Percentiles rank a stretch among this genome's conserved stretches.
Conservation (phyloP, 2,329 filamentous ascomycete species). For the Stagonosporopsis rhizophila region DNA sequence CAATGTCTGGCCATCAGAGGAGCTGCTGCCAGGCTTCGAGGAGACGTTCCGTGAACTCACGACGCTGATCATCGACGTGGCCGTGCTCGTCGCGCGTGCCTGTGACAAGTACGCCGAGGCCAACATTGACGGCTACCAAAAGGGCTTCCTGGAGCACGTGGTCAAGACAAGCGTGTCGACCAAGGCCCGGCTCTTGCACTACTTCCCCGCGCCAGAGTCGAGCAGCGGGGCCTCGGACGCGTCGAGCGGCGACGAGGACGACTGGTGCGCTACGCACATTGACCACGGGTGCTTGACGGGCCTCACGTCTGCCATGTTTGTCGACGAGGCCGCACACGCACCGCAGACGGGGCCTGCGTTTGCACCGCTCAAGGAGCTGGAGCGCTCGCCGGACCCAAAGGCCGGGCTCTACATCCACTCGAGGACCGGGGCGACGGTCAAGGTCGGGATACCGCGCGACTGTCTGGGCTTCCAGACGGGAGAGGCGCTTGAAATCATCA, state of each 20-base stretch:
- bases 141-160: conserved; percentile 83
- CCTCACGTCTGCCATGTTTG: conserved; percentile 93
- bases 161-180: conserved; percentile 86
- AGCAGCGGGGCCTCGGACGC: conserved; percentile 22
- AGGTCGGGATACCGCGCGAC: conserved; percentile 88
- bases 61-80: conserved; percentile 84
- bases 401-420: conserved; percentile 95
- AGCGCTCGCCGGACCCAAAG: conserved; percentile 77
- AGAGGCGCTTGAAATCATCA: conserved; percentile 89
- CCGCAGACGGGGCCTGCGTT: conserved; percentile 43
- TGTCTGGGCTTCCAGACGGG: conserved; percentile 97
- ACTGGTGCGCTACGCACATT: conserved; percentile 92
- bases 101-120: conserved; percentile 85
- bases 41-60: conserved; percentile 77
- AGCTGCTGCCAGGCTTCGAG: conserved; percentile 76
- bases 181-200: conserved; percentile 91
- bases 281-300: conserved; percentile 95
- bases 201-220: conserved; percentile 69
- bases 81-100: conserved; percentile 84
- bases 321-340: conserved; percentile 71
- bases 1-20: conserved; percentile 83
- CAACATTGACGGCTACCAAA: conserved; percentile 78
- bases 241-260: conserved; percentile 68
- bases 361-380: conserved; percentile 71
- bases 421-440: conserved; percentile 79